Evolutionary conservation across 2,329 filamentous ascomycete species (phyloP), one percentile per base, ranked within the genome.

Genomic region (Massarina eburnea): DNA sequence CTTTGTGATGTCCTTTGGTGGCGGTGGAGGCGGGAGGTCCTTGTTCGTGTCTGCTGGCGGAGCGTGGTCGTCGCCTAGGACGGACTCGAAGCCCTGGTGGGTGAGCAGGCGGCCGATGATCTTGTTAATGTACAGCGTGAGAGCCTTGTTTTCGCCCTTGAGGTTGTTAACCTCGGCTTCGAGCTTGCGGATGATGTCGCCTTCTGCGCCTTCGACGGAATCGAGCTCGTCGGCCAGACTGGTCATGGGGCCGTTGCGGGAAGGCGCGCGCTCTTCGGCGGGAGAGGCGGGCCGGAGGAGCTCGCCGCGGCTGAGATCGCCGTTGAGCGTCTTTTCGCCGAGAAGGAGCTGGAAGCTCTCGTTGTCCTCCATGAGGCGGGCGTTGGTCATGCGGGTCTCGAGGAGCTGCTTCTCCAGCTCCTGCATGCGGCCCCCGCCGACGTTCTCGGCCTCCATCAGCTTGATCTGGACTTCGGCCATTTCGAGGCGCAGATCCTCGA

Each of bases 41-140:
- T 96, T 96, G 70, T 94, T 86, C 29, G 77, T 80, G 63, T 87
- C 80, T 54, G 57, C 52, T 66, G 45, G 59, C 30, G 48, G 42
- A 21, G 52, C 55, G 33, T 43, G 46, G 45, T 67, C 74, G 69
- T 89, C 88, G 67, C 95, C 90, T 32, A 96, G 79, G 49, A 97
- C 95, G 51, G 89, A 85, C 73, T 99, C 92, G 58, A 96, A 97
- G 57, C 95, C 91, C 63, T 95, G 88, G 72, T 96, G 89, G 66
- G 95, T 88, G 51, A 99, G 80, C 35, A 99, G 82, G 45, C 94
- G 88, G 70, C 94, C 94, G 68, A 99, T 96, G 70, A 99, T 97
- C 75, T 94, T 95, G 81, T 97, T 96, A 77, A 99, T 96, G 76
- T 99, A 99, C 55, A 97, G 78, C 19, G 91, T 95, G 59, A 99